Evolutionary conservation across 2,329 filamentous ascomycete species (phyloP), one percentile per base, ranked within the genome.

Genomic region (Neofusicoccum sp.): DNA sequence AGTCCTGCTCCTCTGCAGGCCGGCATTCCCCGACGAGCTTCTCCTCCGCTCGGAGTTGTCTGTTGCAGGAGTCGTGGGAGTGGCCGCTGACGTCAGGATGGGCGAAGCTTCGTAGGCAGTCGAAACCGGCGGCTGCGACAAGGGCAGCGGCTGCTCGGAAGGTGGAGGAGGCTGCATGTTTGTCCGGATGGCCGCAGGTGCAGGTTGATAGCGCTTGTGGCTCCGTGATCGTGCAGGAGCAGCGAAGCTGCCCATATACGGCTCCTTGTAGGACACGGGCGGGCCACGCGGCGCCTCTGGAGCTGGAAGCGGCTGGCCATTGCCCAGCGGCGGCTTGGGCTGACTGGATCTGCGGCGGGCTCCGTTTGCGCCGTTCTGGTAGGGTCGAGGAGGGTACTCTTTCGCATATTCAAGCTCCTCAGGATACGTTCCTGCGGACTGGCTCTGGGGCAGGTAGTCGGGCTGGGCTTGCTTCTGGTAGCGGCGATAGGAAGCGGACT

Each of bases 1-100:
- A 62, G 73, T 69, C 64, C 74, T 66, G 28, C 67, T 43, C 26
- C 58, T 64, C 20, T 41, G 31, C 9, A 40, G 44, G 38, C 58
- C 61, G 36, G 65, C 20, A 24, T 20, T 34, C 8, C 58, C 67
- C 7, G 70, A 69, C n/a, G 65, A 69, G 57, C 70, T 56, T 36
- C 43, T 51, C 48, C 48, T 53, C 11, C 49, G 58, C 40, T 56
- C 48, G 16, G 36, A 43, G 44, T 41, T 30, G 7, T 59, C 43
- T 41, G 71, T 34, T 8, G 16, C 41, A 11, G 40, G 60, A 40
- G 36, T 44, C 28, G 40, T 26, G 8, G 44, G 44, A 38, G 54
- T 41, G n/a, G 38, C 24, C 9, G 51, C 51, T n/a, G 51, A 4
- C 5, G 45, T 9, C 14, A 34, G 14, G 6, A 14, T 43, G 26